A percentile compares a stretch with the other conserved stretches of the same genome.
Evolutionary conservation across 1,284 basidiomycete genomes (phyloP).

Genomic region (Cerrena zonata): DNA sequence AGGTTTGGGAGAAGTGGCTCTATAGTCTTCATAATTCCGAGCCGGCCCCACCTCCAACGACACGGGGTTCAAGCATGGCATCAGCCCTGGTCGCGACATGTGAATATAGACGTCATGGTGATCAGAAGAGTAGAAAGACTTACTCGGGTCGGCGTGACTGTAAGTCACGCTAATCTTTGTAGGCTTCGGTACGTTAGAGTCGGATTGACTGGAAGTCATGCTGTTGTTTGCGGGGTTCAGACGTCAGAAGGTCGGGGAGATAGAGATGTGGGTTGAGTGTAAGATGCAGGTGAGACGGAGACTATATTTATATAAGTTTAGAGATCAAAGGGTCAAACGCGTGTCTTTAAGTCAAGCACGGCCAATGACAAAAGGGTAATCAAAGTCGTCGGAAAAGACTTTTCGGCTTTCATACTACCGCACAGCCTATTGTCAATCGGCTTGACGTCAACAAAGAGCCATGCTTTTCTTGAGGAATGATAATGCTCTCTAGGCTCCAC

Average conservation of each 20-base stretch:
- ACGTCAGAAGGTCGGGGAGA: too few relatives aligned
- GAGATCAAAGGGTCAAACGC: neutral
- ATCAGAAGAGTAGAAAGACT: too few relatives aligned
- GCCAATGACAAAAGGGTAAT: neutral
- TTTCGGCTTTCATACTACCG: neutral
- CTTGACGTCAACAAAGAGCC: neutral
- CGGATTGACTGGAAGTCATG: too few relatives aligned
- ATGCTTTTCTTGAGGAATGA: neutral
- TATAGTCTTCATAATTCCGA: too few relatives aligned
- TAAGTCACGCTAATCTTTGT: too few relatives aligned
- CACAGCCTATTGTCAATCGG: neutral
- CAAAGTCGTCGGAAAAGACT: neutral
- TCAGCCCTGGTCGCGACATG: neutral
- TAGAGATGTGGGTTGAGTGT: neutral
- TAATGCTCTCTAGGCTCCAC: neutral
- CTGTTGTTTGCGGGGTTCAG: too few relatives aligned
- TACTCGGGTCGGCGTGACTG: too few relatives aligned
- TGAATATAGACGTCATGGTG: too few relatives aligned
- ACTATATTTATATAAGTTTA: neutral
- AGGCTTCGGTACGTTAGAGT: too few relatives aligned
- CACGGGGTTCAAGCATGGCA: neutral
- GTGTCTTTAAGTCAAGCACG: neutral
- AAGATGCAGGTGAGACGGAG: neutral
- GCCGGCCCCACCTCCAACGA: too few relatives aligned
- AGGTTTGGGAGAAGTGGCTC: too few relatives aligned